These are phyloP conservation scores for Pseudogymnoascus sp. DNA, from an alignment of 2,329 filamentous ascomycete species.

Conservation along the genomic window DNA sequence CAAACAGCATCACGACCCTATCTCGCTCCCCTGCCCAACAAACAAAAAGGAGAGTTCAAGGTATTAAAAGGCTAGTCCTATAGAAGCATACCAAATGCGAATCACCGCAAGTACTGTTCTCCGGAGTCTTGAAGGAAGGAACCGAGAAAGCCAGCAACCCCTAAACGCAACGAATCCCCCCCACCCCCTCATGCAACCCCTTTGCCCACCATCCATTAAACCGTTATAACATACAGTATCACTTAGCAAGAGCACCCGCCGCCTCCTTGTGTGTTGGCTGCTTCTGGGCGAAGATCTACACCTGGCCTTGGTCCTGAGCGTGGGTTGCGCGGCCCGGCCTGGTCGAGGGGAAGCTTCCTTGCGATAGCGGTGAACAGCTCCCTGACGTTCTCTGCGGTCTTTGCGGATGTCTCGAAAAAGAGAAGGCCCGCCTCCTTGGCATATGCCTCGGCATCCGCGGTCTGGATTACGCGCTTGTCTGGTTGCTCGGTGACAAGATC, in stretches of 20 bases:
- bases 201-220: slow-evolving; percentile 33
- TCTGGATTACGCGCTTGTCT: slow-evolving; percentile 86
- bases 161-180: slow-evolving; percentile 15
- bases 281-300: slow-evolving; percentile 51
- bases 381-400: slow-evolving; percentile 91
- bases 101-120: background rate
- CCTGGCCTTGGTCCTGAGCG: slow-evolving; percentile 50
- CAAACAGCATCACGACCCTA: slow-evolving; percentile 23
- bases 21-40: slow-evolving; percentile 22
- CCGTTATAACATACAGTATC: slow-evolving; percentile 24
- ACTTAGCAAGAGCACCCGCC: slow-evolving; percentile 55
- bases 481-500: slow-evolving; percentile 91
- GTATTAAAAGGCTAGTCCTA: slow-evolving; percentile 25
- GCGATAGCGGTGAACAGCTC: slow-evolving; percentile 96
- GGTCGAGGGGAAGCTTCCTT: slow-evolving; percentile 93
- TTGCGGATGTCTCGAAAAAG: slow-evolving; percentile 98
- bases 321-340: slow-evolving; percentile 83
- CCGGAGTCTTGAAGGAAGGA: background rate
- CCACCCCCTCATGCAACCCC: slow-evolving; percentile 14
- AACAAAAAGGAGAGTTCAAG: slow-evolving; percentile 23
- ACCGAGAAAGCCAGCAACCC: background rate
- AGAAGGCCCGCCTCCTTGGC: slow-evolving; percentile 85
- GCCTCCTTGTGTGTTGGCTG: slow-evolving; percentile 49
- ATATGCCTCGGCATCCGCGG: slow-evolving; percentile 89
- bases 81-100: slow-evolving; percentile 2